A percentile compares a stretch with the other conserved stretches of the same genome.
phyloP scores from a whole-genome alignment of 345 rosid species.

The Aquilaria sinensis region DNA sequence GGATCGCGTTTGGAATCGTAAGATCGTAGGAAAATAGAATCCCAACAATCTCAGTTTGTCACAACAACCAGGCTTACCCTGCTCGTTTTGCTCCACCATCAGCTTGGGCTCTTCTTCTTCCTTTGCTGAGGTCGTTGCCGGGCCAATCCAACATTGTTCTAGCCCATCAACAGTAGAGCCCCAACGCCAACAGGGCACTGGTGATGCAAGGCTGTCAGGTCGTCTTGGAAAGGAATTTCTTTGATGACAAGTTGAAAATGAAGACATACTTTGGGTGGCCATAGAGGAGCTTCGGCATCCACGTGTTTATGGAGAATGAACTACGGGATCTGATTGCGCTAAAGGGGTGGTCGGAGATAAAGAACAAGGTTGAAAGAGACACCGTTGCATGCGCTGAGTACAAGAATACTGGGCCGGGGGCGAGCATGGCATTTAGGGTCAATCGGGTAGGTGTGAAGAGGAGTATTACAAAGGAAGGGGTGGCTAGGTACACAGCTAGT shows the following conservation, averaged over 20 bases:
- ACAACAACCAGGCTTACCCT: too few relatives aligned
- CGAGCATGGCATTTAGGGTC: too few relatives aligned
- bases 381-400: not conserved
- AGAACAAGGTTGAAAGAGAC: not conserved
- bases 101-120: too few relatives aligned
- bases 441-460: too few relatives aligned
- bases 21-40: too few relatives aligned
- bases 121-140: conserved; percentile 33
- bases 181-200: conserved; percentile 30
- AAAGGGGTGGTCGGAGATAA: not conserved
- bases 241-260: conserved; percentile 18
- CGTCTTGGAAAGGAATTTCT: conserved; percentile 58
- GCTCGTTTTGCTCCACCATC: too few relatives aligned
- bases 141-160: conserved; percentile 53
- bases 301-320: not conserved
- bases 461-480: too few relatives aligned
- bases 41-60: too few relatives aligned
- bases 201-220: conserved; percentile 72
- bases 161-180: conserved; percentile 39
- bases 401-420: conserved; percentile 16
- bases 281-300: not conserved
- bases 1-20: too few relatives aligned
- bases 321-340: not conserved
- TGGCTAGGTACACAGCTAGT: too few relatives aligned
- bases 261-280: conserved; percentile 8